These are phyloP conservation scores for Inonotus hispidus DNA, from an alignment of 1,284 basidiomycete genomes.

Conservation along the genomic window DNA sequence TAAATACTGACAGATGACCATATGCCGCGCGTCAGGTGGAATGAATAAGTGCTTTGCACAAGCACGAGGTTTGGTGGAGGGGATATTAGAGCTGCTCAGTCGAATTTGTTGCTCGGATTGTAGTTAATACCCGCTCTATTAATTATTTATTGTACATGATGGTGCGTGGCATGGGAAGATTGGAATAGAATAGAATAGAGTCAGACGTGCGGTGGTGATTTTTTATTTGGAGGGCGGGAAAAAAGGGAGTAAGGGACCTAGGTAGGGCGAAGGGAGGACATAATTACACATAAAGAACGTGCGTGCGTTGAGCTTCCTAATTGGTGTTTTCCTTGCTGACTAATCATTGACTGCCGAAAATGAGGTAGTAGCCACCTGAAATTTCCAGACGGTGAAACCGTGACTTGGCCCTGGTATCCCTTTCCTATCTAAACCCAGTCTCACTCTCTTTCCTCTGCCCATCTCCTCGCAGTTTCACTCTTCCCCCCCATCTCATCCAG, in stretches of 20 bases:
- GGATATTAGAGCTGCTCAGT: not conserved
- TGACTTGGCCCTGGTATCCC: conserved; percentile 12
- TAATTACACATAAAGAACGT: conserved; percentile 36
- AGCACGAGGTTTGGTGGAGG: not conserved
- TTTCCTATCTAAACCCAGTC: conserved; percentile 11
- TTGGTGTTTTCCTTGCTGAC: not conserved
- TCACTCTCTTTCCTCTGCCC: conserved; percentile 2
- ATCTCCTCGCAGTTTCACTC: not conserved
- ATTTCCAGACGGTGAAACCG: not conserved
- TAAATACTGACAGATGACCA: conserved; percentile 17
- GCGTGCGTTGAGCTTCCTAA: conserved; percentile 26
- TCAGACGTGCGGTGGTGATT: no score
- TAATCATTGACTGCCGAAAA: not conserved
- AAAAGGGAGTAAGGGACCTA: not conserved
- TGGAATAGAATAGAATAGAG: not conserved
- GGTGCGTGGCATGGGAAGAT: no score
- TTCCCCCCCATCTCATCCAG: conserved; percentile 3
- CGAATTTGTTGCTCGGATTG: not conserved
- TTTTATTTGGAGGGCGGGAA: not conserved
- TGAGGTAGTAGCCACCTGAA: conserved; percentile 5
- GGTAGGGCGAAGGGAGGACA: not conserved
- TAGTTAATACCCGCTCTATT: not conserved
- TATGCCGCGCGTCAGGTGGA: conserved; percentile 50
- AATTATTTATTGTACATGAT: no score
- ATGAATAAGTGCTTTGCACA: no score